A percentile compares a stretch with the other conserved stretches of the same genome.
Conservation (phyloP, 2,329 filamentous ascomycete genomes). For the Aspergillus sp. region DNA sequence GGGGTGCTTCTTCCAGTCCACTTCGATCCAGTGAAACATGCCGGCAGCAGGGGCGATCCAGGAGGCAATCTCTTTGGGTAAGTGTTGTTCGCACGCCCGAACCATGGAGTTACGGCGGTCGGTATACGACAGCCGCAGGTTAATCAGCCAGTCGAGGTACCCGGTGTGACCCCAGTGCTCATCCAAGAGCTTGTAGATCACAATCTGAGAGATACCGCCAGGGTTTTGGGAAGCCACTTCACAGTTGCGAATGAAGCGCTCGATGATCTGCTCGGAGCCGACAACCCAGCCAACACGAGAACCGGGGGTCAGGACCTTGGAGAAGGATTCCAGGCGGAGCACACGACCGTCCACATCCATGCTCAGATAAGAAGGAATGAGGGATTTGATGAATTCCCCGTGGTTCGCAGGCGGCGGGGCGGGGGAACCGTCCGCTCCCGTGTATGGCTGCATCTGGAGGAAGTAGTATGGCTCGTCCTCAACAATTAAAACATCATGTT, state of each 20-base stretch:
- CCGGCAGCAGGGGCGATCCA: slow-evolving; percentile 81
- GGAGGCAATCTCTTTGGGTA: slow-evolving; percentile 71
- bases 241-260: slow-evolving; percentile 76
- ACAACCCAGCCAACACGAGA: slow-evolving; percentile 86
- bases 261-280: slow-evolving; percentile 77
- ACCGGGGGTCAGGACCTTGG: slow-evolving; percentile 84
- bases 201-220: slow-evolving; percentile 76
- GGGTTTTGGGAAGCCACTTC: slow-evolving; percentile 86
- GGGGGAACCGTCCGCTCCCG: slow-evolving; percentile 51
- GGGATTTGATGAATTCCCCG: slow-evolving; percentile 69
- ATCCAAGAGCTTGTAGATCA: slow-evolving; percentile 86
- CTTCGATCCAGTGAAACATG: slow-evolving; percentile 72
- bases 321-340: slow-evolving; percentile 88
- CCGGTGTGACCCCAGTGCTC: slow-evolving; percentile 91
- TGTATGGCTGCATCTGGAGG: slow-evolving; percentile 77
- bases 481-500: slow-evolving; percentile 82
- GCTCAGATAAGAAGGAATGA: slow-evolving; percentile 74
- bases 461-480: slow-evolving; percentile 97
- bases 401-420: slow-evolving; percentile 60
- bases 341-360: slow-evolving; percentile 86
- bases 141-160: slow-evolving; percentile 85
- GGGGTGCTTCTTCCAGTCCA: slow-evolving; percentile 49
- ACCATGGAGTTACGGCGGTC: slow-evolving; percentile 73
- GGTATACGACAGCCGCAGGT: slow-evolving; percentile 79
- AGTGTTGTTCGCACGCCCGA: slow-evolving; percentile 72